Evolutionary conservation across 768 basidiomycete species (phyloP), one percentile per base, ranked within the genome.

Genomic region (Russula lepida): DNA sequence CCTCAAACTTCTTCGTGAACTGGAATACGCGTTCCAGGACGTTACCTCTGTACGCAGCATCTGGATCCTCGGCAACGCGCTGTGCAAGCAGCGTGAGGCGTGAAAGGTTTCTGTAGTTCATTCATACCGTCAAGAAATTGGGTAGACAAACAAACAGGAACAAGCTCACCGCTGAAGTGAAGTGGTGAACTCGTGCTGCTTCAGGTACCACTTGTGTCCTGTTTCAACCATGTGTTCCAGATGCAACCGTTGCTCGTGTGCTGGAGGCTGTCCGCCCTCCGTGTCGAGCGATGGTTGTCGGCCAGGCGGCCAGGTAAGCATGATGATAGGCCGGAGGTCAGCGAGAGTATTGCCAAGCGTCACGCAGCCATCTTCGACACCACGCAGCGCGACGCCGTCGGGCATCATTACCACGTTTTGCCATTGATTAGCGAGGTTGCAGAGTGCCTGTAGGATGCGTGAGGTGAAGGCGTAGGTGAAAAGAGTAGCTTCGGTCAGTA

Each of bases 131-230:
- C 33, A 30, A 9, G 21, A 17, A 47, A n/a, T 12, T 11, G 3
- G 19, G 19, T 11, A 12, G 37, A 28, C 6, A n/a, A 25, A 12
- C 8, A 51, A 56, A 44, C 4, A 13, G 7, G 15, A 28, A 43
- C 7, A 49, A 55, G 41, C 50, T 17, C 5, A 62, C 61, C 60
- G 43, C 4, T 62, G 61, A n/a, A 62, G 56, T 21, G 61, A 62
- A 46, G 56, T 49, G 41, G 61, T 62, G 30, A 58, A 62, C n/a
- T 63, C 52, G 46, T 63, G 62, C 41, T 63, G 62, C 57, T 58
- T 63, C 46, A 63, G 15, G 47, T 58, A 63, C 62, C 62, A 63
- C n/a, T 63, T 63, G 8, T 46, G 21, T 6, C 49, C 62, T 30
- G 23, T 41, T 15, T 54, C 62, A 7, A 47, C 13, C 56, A 62